These are phyloP conservation scores for Fraxinus angustifolia DNA, from an alignment of 305 asterid species.

Conservation along the genomic window DNA sequence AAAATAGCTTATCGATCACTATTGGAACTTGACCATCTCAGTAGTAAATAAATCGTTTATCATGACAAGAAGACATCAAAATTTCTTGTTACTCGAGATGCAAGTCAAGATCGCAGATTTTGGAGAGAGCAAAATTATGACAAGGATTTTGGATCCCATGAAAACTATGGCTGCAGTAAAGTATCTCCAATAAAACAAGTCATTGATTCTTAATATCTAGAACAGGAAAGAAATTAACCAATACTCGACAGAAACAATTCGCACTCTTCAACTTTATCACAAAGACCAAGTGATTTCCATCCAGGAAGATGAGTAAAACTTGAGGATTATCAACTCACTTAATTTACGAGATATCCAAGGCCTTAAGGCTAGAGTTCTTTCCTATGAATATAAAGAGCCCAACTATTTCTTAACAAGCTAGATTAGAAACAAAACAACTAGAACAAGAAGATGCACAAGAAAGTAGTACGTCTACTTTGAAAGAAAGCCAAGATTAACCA, in stretches of 20 bases:
- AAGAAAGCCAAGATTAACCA: no score
- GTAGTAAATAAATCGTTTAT: no score
- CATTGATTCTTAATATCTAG: neutral
- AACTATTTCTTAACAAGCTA: neutral
- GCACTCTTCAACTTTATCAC: slow-evolving; percentile 1
- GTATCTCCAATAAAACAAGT: neutral
- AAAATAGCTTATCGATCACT: no score
- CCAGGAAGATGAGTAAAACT: neutral
- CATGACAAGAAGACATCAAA: no score
- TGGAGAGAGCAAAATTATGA: no score
- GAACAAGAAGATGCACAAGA: neutral
- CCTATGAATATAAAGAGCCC: neutral
- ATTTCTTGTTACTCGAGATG: no score
- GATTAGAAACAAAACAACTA: neutral
- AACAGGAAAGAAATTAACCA: neutral
- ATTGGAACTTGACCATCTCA: no score
- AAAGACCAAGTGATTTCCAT: neutral
- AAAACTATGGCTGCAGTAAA: no score
- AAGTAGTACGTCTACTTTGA: no score
- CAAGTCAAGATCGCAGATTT: no score
- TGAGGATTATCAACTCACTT: neutral
- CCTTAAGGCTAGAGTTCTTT: neutral
- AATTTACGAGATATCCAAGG: neutral
- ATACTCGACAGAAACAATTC: neutral
- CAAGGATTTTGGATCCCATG: no score